phyloP scores from a whole-genome alignment of 2,329 filamentous ascomycete genomes.

The Dactylellina drechsleri region DNA sequence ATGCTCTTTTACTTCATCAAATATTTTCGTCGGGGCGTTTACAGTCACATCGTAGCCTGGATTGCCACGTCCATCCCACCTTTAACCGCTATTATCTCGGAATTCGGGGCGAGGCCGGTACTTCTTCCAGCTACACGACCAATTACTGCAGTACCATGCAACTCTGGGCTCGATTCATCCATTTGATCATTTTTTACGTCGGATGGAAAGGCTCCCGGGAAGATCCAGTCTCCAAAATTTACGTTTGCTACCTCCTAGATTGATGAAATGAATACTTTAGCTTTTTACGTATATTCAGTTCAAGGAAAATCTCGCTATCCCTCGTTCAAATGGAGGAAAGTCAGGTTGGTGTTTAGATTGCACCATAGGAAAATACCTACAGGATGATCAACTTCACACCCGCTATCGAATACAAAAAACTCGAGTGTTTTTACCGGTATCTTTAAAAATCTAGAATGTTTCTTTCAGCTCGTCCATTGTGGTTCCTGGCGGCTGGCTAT shows the following conservation, averaged over 20 bases:
- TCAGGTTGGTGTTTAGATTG: too few species aligned
- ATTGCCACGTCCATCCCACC: slow-evolving; percentile 4
- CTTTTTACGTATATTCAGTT: background rate
- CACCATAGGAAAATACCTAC: slow-evolving; percentile 1
- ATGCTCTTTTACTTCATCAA: slow-evolving; percentile 13
- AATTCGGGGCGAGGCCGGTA: slow-evolving; percentile 15
- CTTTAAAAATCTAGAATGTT: slow-evolving; percentile 22
- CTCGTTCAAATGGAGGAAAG: too few species aligned
- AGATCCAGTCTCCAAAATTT: slow-evolving; percentile 14
- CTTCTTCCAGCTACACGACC: slow-evolving; percentile 13
- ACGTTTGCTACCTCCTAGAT: slow-evolving; percentile 16
- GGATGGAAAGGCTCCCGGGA: slow-evolving; percentile 4
- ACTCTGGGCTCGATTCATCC: background rate
- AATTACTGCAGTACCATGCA: slow-evolving; percentile 19
- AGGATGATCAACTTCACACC: slow-evolving; percentile 22
- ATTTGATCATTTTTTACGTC: slow-evolving; percentile 13
- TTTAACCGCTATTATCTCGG: slow-evolving; percentile 17
- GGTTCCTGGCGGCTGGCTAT: slow-evolving; percentile 15
- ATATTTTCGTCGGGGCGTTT: slow-evolving; percentile 1
- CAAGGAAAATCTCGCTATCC: too few species aligned
- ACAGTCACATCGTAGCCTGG: background rate
- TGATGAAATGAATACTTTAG: background rate
- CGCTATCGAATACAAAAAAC: slow-evolving; percentile 21
- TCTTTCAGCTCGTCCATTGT: background rate
- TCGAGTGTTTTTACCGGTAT: slow-evolving; percentile 1